Conservation (phyloP, 1,284 basidiomycete species). For the Apiotrichum siamense region DNA sequence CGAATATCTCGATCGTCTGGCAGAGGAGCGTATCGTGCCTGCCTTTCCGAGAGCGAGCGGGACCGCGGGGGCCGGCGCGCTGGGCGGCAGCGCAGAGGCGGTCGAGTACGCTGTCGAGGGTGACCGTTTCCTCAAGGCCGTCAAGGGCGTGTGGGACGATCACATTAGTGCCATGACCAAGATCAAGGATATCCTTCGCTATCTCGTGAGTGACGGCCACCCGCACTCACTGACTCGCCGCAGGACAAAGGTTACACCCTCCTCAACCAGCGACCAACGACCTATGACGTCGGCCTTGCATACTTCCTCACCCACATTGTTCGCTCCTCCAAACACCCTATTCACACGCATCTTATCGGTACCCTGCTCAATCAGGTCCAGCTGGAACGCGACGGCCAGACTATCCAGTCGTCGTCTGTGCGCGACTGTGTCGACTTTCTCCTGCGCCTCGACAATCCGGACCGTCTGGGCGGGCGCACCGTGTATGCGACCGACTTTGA, state of each 20-base stretch:
- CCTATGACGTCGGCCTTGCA: constrained; percentile 74
- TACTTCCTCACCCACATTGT: constrained; percentile 84
- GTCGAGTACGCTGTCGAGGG: constrained; percentile 56
- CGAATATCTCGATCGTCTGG: constrained; percentile 76
- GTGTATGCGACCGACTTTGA: constrained; percentile 86
- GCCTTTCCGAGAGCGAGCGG: constrained; percentile 60
- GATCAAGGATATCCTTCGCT: constrained; percentile 83
- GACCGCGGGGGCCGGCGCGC: constrained; percentile 29
- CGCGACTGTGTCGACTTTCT: constrained; percentile 87
- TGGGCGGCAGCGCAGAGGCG: constrained; percentile 38
- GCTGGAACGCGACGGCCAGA: constrained; percentile 84
- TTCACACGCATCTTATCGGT: constrained; percentile 72
- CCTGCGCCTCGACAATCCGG: constrained; percentile 47
- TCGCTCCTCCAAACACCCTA: constrained; percentile 57
- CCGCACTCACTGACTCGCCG: background rate
- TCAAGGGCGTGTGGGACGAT: constrained; percentile 88
- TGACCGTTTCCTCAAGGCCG: constrained; percentile 74
- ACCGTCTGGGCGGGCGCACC: constrained; percentile 49
- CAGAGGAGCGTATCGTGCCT: constrained; percentile 70
- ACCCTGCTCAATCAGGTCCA: constrained; percentile 82
- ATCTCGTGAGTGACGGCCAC: constrained; percentile 66
- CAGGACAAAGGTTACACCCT: constrained; percentile 85
- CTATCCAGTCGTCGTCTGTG: constrained; percentile 84
- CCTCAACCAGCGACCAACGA: constrained; percentile 64
- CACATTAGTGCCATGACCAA: constrained; percentile 86